These are phyloP conservation scores for Platanthera zijinensis DNA, from an alignment of 106 monocot species.

Conservation along the genomic window DNA sequence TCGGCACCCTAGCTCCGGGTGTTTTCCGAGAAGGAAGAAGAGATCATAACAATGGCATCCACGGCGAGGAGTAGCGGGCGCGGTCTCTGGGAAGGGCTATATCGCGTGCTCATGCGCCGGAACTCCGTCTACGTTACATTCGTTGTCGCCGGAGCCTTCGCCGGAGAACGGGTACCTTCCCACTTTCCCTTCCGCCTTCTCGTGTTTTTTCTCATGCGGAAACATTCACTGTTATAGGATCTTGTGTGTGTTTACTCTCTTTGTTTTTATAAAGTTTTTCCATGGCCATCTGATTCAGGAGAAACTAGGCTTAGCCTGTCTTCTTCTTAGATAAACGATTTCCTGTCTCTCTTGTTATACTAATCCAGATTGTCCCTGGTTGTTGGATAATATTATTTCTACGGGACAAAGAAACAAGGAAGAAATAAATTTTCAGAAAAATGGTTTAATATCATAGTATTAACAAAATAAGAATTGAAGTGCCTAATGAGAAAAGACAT, in stretches of 20 bases:
- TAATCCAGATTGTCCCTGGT: background rate
- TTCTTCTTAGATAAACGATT: background rate
- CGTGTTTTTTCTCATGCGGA: background rate
- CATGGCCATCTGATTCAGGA: background rate
- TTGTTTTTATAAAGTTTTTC: background rate
- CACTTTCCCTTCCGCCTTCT: background rate
- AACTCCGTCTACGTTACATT: conserved; percentile 85
- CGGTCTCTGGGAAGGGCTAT: conserved; percentile 41
- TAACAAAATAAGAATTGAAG: too few species aligned
- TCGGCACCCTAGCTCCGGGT: background rate
- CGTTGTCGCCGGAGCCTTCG: conserved; percentile 70
- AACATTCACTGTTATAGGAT: background rate
- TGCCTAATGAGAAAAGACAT: too few species aligned
- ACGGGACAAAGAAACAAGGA: too few species aligned
- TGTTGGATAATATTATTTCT: background rate
- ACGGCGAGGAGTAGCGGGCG: conserved; percentile 1
- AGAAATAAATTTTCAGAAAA: too few species aligned
- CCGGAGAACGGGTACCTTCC: conserved; percentile 56
- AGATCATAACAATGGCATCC: background rate
- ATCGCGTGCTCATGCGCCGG: conserved; percentile 68
- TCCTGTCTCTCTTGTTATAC: background rate
- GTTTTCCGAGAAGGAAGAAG: background rate
- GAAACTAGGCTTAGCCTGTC: background rate
- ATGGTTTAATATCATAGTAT: too few species aligned
- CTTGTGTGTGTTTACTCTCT: background rate